Evolutionary conservation across 768 basidiomycete species (phyloP).

Genomic region (Peribolospora kevripleyi): DNA sequence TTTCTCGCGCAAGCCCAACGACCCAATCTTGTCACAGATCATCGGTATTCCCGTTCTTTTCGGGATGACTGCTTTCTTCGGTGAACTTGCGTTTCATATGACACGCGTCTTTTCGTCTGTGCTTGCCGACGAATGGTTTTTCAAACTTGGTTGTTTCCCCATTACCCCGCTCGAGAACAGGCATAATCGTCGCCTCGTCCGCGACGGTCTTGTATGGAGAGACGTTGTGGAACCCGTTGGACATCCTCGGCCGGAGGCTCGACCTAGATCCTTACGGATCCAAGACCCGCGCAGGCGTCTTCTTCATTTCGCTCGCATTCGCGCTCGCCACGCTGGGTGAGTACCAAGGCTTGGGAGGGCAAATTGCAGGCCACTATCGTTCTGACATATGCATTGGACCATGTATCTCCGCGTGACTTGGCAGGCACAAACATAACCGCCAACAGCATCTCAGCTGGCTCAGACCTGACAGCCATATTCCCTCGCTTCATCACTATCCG

Average conservation of each 20-base stretch:
- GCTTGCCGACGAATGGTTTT: too few species aligned
- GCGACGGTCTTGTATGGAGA: slow-evolving; percentile 53
- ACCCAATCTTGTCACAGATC: slow-evolving; percentile 38
- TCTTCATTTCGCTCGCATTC: slow-evolving; percentile 56
- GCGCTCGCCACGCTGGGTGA: slow-evolving; percentile 37
- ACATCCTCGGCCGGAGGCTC: slow-evolving; percentile 7
- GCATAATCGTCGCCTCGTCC: slow-evolving; percentile 53
- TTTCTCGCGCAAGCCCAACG: slow-evolving; percentile 29
- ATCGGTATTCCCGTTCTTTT: slow-evolving; percentile 48
- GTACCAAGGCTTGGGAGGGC: too few species aligned
- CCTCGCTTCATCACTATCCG: slow-evolving; percentile 66
- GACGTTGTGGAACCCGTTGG: slow-evolving; percentile 55
- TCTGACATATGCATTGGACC: too few species aligned
- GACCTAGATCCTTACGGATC: not conserved
- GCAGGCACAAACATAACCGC: slow-evolving; percentile 55
- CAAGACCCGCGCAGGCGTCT: slow-evolving; percentile 23
- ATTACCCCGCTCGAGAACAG: not conserved
- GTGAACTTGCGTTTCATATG: slow-evolving; percentile 12
- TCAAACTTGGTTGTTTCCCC: too few species aligned
- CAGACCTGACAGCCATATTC: slow-evolving; percentile 51
- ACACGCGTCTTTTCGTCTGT: too few species aligned
- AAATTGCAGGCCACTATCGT: too few species aligned
- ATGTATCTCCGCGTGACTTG: too few species aligned
- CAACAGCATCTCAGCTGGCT: slow-evolving; percentile 60
- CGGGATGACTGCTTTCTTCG: slow-evolving; percentile 49